phyloP scores from a whole-genome alignment of 2,329 filamentous ascomycete species.

The Macroventuria anomochaeta region DNA sequence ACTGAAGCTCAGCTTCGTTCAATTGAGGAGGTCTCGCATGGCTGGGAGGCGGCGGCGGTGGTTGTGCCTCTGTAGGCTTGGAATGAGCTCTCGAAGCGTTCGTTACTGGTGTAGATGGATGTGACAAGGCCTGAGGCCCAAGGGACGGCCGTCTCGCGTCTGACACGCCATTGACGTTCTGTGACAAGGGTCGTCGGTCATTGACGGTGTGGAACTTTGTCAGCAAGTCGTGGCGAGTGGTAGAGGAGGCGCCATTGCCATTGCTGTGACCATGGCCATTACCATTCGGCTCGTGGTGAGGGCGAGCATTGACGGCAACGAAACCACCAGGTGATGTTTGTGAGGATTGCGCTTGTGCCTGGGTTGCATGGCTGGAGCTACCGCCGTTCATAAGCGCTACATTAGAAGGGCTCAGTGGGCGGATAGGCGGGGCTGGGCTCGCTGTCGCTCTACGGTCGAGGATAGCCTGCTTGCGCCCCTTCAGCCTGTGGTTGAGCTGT shows the following conservation, averaged over 20 bases:
- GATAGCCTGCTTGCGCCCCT: conserved; percentile 76
- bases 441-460: conserved; percentile 65
- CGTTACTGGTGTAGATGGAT: conserved; percentile 34
- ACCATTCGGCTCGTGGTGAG: conserved; percentile 48
- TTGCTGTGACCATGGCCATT: conserved; percentile 13
- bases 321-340: conserved; percentile 60
- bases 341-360: conserved; percentile 11
- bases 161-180: conserved; percentile 30
- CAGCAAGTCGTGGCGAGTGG: conserved; percentile 65
- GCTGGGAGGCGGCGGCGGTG: conserved; percentile 20
- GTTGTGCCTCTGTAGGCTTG: conserved; percentile 29
- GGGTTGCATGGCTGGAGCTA: conserved; percentile 30
- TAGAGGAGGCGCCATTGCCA: conserved; percentile 61
- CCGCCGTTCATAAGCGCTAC: conserved; percentile 52
- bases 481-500: conserved; percentile 81
- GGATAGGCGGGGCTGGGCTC: conserved; percentile 45
- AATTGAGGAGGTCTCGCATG: conserved; percentile 34
- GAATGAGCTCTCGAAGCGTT: conserved; percentile 37
- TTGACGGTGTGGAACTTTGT: conserved; percentile 68
- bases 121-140: conserved; percentile 31
- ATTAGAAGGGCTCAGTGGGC: conserved; percentile 50
- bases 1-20: conserved; percentile 50
- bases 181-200: conserved; percentile 53
- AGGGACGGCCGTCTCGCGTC: conserved; percentile 41
- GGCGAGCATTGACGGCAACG: conserved; percentile 63